Percentiles rank a stretch among this genome's conserved stretches.
phyloP scores from a whole-genome alignment of 768 basidiomycete genomes.

The Amanita pallidorosea region DNA sequence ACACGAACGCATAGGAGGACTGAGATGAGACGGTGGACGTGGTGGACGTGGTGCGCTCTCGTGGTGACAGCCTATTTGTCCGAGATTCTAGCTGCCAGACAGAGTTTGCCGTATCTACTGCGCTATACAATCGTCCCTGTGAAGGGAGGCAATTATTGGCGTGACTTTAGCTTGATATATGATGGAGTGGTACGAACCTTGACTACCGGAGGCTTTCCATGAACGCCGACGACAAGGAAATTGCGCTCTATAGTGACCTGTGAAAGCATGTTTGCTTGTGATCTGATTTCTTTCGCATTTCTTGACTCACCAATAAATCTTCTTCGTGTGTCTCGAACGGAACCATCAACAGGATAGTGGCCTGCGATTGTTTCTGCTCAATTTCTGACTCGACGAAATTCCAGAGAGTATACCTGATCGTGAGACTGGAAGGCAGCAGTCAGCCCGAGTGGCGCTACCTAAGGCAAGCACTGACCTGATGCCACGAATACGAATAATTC shows the following conservation, averaged over 20 bases:
- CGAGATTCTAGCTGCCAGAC: conserved; percentile 78
- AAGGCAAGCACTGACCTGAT: conserved; percentile 47
- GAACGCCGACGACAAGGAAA: conserved; percentile 63
- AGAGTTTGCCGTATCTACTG: conserved; percentile 53
- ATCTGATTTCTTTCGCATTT: conserved; percentile 3
- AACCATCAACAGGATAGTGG: conserved; percentile 65
- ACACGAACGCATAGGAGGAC: conserved; percentile 74
- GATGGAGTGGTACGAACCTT: conserved; percentile 40
- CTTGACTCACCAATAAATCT: conserved; percentile 48
- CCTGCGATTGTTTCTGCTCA: conserved; percentile 27
- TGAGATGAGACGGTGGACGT: conserved; percentile 67
- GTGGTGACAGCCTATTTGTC: conserved; percentile 35
- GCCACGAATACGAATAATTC: conserved; percentile 66
- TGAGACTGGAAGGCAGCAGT: conserved; percentile 46
- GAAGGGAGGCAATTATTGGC: background rate
- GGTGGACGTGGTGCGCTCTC: conserved; percentile 69
- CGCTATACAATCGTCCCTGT: conserved; percentile 67
- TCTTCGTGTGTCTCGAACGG: conserved; percentile 63
- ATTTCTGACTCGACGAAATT: background rate
- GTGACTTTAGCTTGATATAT: background rate
- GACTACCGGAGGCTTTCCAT: conserved; percentile 56
- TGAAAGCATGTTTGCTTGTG: background rate
- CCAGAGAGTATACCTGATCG: conserved; percentile 53
- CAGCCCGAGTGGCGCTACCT: conserved; percentile 9
- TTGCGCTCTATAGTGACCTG: conserved; percentile 68